Evolutionary conservation across 495 filamentous ascomycete genomes (phyloP).

Genomic region (Halenospora varia): DNA sequence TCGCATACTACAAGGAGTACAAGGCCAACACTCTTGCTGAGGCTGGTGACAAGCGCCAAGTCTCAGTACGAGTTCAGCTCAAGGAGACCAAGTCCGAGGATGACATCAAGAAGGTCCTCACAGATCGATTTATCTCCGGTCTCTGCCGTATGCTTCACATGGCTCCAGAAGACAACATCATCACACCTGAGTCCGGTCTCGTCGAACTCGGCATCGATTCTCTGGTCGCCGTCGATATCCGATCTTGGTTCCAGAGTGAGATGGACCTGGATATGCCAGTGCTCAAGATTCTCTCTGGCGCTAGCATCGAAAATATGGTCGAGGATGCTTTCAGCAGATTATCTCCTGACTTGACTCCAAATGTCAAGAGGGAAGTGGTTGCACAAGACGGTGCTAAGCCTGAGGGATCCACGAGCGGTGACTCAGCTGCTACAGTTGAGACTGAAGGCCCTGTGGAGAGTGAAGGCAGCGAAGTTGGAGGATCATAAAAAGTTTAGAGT

Average conservation of each 20-base stretch:
- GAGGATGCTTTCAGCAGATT: not conserved
- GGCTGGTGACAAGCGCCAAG: slow-evolving; percentile 14
- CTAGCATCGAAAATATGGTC: slow-evolving; percentile 30
- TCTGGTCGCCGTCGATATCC: slow-evolving; percentile 31
- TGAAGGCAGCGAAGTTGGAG: not conserved
- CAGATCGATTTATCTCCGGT: not conserved
- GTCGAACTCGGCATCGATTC: slow-evolving; percentile 36
- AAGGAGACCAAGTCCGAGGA: not conserved
- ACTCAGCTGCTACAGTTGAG: not conserved
- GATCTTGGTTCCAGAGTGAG: slow-evolving; percentile 36
- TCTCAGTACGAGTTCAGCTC: slow-evolving; percentile 24
- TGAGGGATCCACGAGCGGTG: not conserved
- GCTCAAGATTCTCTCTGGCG: slow-evolving; percentile 43
- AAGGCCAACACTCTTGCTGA: slow-evolving; percentile 3
- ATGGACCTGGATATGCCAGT: slow-evolving; percentile 39
- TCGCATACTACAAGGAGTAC: slow-evolving; percentile 9
- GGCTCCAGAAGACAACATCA: not conserved
- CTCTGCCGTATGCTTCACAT: not conserved
- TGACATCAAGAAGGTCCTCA: not conserved
- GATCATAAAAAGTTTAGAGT: not conserved
- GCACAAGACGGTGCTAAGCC: not conserved
- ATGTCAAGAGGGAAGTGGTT: not conserved
- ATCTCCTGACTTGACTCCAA: not conserved
- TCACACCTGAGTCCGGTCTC: slow-evolving; percentile 2
- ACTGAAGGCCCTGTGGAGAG: not conserved